Base-by-base conservation (phyloP, 352 stramenopile genomes). In the Globisporangium radiosum region DNA sequence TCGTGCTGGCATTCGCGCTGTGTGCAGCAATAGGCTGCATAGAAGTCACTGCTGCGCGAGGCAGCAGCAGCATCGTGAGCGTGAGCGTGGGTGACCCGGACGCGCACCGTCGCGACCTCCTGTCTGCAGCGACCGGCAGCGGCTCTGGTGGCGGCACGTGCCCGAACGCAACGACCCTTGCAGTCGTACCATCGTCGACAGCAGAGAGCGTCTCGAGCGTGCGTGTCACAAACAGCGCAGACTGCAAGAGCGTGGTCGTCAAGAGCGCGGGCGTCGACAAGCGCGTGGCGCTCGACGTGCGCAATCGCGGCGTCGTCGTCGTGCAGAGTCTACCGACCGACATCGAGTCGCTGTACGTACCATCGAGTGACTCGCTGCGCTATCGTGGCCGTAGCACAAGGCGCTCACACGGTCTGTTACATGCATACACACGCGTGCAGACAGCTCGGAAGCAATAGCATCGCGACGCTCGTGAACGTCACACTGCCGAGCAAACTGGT, bases 371-470 rank as follows among this genome's bases (percentile, higher is more conserved):
- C 25, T 33, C 25, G 25, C 25, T 33, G 25, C 25, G 25, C 25
- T 33, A 3, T 33, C 25, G 25, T 33, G 2, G 1, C 25, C 25
- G 25, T 33, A 33, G 2, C 25, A 2, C 25, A 33, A 33, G 25
- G 25, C 25, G 25, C 25, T 33, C 25, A 33, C 1, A 33, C 2
- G 33, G 13, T 38, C n/a, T 63, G 7, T 49, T 36, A 19, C n/a
- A n/a, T 6, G 1, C 17, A 2, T 47, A 9, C 38, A 38, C 25
- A 33, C 25, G 25, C 11, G 17, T 4, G 0, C 52, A 81, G 72
- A 9, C 53, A 72, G 14, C 63, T 81, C 38, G 65, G 53, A 40
- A 70, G 64, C 56, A 81, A 81, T 61, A 71, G 55, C 25, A 69
- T 81, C 49, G 14, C 17, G 7, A 17, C 44, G 5, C 33, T 81